Base-by-base conservation (phyloP, 306 rosid species). In the Vachellia pachyceras region DNA sequence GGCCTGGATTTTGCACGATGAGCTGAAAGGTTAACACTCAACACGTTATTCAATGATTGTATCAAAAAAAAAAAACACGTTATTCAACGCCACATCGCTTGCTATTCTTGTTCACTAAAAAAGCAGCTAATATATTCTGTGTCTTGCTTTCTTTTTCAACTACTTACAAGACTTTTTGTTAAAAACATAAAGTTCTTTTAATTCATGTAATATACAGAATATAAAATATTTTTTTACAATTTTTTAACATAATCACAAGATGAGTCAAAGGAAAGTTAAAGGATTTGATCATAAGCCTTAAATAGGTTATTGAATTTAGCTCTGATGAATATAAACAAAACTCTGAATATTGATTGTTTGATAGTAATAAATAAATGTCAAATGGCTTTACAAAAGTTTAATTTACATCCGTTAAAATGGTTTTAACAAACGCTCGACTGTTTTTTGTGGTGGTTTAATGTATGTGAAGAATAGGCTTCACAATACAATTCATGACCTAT, bases 11-110 rank as follows among this genome's bases (percentile, higher is more conserved):
- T 22, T 39, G 29, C 45, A 37, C n/a, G 7, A 13, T 15, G 36
- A 74, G 72, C 40, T 55, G 50, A 74, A 54, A 12, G 50, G 68
- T 75, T 36, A 46, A 74, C 67, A 57, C 23, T 75, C 37, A 33
- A 75, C 68, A 12, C n/a, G n/a, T n/a, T n/a, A n/a, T n/a, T n/a
- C n/a, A n/a, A n/a, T n/a, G n/a, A n/a, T n/a, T n/a, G n/a, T n/a
- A n/a, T n/a, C n/a, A n/a, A n/a, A n/a, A n/a, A n/a, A n/a, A n/a
- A n/a, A n/a, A n/a, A n/a, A n/a, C n/a, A n/a, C 40, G 15, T 23
- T 37, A 44, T 44, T 70, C 57, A 69, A 70, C 50, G 17, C 36
- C 72, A 45, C 2, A 22, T n/a, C n/a, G 61, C 61, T 54, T 18
- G n/a, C n/a, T n/a, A 55, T 20, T 55, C 63, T 55, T 20, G 11